Percentiles rank a stretch among this genome's conserved stretches.
Evolutionary conservation across 345 rosid genomes (phyloP).

Genomic region (Murraya paniculata): DNA sequence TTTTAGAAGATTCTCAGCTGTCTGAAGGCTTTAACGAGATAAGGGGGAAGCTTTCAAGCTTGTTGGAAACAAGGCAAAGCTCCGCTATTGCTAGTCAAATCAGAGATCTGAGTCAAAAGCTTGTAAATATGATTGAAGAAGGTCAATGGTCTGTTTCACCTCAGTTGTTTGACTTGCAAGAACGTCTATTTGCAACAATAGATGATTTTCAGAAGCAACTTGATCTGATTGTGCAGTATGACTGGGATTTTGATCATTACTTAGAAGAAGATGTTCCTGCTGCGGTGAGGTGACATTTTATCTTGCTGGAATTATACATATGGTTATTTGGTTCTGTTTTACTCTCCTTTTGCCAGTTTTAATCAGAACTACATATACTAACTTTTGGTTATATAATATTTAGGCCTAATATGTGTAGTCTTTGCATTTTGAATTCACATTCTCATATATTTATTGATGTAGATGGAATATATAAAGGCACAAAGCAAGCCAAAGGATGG

Average conservation of each 20-base stretch:
- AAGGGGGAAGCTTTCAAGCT: slow-evolving; percentile 60
- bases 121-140: slow-evolving; percentile 76
- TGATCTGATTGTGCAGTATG: slow-evolving; percentile 78
- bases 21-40: slow-evolving; percentile 72
- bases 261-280: slow-evolving; percentile 97
- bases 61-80: slow-evolving; percentile 74
- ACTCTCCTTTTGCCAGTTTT: neutral
- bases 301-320: slow-evolving; percentile 27
- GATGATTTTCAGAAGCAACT: slow-evolving; percentile 95
- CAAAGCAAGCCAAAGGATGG: slow-evolving; percentile 60
- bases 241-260: slow-evolving; percentile 97
- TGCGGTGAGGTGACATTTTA: slow-evolving; percentile 83
- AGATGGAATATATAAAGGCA: slow-evolving; percentile 65
- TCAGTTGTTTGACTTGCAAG: slow-evolving; percentile 77
- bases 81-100: slow-evolving; percentile 71
- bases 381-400: neutral
- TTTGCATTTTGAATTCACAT: neutral
- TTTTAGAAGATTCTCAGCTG: slow-evolving; percentile 66
- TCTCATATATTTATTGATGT: slow-evolving; percentile 12
- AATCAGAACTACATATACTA: neutral
- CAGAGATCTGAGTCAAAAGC: slow-evolving; percentile 64
- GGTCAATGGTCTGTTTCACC: slow-evolving; percentile 83
- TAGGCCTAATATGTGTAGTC: neutral
- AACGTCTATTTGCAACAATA: slow-evolving; percentile 66
- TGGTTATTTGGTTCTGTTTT: slow-evolving; percentile 14